Evolutionary conservation across 2,329 filamentous ascomycete genomes (phyloP).

Genomic region (Pestalotiopsis sp.): DNA sequence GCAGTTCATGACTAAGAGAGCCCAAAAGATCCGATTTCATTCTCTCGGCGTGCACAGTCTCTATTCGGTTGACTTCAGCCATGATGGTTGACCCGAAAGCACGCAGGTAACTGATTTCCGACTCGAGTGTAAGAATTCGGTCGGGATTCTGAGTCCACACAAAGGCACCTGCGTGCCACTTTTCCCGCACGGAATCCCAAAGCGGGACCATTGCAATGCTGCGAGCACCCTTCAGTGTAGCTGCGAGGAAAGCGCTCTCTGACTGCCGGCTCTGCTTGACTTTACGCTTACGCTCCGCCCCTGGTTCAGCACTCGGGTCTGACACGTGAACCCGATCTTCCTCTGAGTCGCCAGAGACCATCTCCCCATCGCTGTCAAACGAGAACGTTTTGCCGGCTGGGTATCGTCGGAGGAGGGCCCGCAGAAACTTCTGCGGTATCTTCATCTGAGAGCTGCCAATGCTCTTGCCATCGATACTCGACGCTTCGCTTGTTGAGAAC

Average conservation of each 20-base stretch:
- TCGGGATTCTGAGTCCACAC: slow-evolving; percentile 47
- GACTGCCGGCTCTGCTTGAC: slow-evolving; percentile 17
- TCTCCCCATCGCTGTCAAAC: slow-evolving; percentile 40
- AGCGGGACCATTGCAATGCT: slow-evolving; percentile 51
- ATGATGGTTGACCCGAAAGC: slow-evolving; percentile 58
- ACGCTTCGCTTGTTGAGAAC: slow-evolving; percentile 36
- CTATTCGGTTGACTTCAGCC: slow-evolving; percentile 54
- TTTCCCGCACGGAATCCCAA: slow-evolving; percentile 47
- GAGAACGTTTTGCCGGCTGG: slow-evolving; percentile 50
- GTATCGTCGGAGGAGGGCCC: slow-evolving; percentile 44
- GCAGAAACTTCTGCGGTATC: slow-evolving; percentile 42
- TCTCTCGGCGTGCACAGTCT: slow-evolving; percentile 38
- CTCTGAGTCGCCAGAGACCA: slow-evolving; percentile 32
- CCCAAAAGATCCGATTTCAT: slow-evolving; percentile 61
- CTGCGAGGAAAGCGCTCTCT: slow-evolving; percentile 33
- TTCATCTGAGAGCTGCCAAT: slow-evolving; percentile 18
- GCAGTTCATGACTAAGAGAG: slow-evolving; percentile 63
- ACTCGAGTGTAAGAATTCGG: slow-evolving; percentile 44
- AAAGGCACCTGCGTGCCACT: slow-evolving; percentile 54
- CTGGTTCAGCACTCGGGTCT: slow-evolving; percentile 4
- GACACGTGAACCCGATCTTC: slow-evolving; percentile 10
- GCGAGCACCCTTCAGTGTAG: slow-evolving; percentile 44
- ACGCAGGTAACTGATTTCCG: slow-evolving; percentile 52
- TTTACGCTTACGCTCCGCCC: slow-evolving; percentile 6
- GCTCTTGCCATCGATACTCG: slow-evolving; percentile 33